Evolutionary conservation across 306 rosid genomes (phyloP), one percentile per base, ranked within the genome.

Genomic region (Inga oerstediana): DNA sequence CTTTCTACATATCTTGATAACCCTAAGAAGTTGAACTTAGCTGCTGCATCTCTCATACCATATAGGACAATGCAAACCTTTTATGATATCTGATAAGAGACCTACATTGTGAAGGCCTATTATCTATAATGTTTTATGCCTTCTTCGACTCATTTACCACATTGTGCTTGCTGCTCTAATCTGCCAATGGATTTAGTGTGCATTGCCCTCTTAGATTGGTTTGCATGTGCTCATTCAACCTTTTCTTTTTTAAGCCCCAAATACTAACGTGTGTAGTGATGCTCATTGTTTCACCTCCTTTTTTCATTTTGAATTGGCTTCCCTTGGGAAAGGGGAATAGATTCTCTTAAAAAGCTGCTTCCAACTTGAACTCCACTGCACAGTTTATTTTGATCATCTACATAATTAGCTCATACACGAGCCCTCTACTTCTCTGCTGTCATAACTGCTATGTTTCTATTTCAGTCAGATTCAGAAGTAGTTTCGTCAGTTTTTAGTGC

Each of bases 381-480:
- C 37, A 30, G 46, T 80, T 56, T 75, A 49, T 46, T 30, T n/a
- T 75, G 12, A 75, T 75, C 67, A 44, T 75, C 35, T 79, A 15
- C 73, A 51, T 10, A 56, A 32, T 46, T 37, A 24, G 64, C 13
- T 72, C 35, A 43, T 20, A 20, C 82, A 54, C 16, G 48, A 56
- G 27, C 5, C 2, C 17, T 30, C 39, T 41, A 13, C n/a, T 71
- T 68, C 32, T 45, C 74, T 76, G 51, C 77, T 79, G 75, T 75
- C 70, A 27, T 85, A 76, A 66, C 76, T 67, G 37, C 84, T 79
- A 46, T 43, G 41, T 84, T 75, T 62, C 71, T 76, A 64, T 91
- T 88, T 85, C 94, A 94, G 98, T 90, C 91, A 79, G 92, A 91
- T 90, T 92, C 97, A 76, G 94, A 92, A 78, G 78, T 80, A 80